Evolutionary conservation across 108 stramenopile genomes (phyloP).

Genomic region (Pelagomonas calceolata): DNA sequence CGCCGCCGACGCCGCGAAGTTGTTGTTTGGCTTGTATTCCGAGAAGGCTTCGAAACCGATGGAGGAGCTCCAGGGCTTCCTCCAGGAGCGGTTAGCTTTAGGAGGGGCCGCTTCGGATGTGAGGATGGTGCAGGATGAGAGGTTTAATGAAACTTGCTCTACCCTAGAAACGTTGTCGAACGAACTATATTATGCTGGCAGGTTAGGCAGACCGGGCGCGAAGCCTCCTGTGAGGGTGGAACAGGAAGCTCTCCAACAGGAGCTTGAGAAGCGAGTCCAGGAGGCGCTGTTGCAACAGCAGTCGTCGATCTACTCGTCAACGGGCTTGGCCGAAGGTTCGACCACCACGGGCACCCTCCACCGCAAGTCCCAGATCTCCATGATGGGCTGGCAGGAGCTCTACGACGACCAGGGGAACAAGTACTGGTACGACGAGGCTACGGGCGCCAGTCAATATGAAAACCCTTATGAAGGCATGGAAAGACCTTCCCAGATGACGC

Average conservation of each 20-base stretch:
- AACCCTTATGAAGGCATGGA: constrained; percentile 13
- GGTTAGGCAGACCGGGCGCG: neutral
- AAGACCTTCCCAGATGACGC: too few species aligned
- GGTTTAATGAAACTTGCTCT: neutral
- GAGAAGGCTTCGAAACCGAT: neutral
- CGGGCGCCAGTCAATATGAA: constrained; percentile 16
- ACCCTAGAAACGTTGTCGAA: neutral
- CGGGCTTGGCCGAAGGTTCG: too few species aligned
- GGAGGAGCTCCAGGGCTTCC: neutral
- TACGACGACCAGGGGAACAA: constrained; percentile 36
- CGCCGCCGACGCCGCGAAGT: neutral
- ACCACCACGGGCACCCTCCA: too few species aligned
- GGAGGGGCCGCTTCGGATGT: neutral
- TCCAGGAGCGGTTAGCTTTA: neutral
- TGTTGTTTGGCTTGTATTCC: neutral
- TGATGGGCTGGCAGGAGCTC: constrained; percentile 31
- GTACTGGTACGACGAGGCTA: constrained; percentile 21
- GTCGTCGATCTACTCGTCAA: too few species aligned
- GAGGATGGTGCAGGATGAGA: neutral
- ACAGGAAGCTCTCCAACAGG: neutral
- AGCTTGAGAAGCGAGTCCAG: constrained; percentile 1
- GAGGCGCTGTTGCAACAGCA: too few species aligned
- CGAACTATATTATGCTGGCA: neutral
- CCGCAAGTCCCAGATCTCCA: constrained; percentile 2
- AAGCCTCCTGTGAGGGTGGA: neutral